Percentiles rank a stretch among this genome's conserved stretches.
Evolutionary conservation across 768 basidiomycete species (phyloP).

Genomic region (Symmetrospora coprosmae): DNA sequence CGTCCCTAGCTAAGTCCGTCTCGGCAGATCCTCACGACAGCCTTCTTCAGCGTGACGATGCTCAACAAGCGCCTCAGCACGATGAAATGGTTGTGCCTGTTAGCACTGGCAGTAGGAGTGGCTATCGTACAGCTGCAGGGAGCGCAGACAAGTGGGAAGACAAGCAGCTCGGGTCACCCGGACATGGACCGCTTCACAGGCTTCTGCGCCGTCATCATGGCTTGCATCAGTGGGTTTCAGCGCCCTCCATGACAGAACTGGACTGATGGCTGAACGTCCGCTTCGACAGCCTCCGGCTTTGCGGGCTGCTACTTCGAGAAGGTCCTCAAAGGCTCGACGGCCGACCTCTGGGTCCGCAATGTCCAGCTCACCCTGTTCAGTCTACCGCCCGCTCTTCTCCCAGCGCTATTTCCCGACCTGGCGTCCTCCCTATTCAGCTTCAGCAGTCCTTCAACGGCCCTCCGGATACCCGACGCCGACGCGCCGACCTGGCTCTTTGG

Average conservation of each 20-base stretch:
- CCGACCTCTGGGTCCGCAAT: constrained; percentile 91
- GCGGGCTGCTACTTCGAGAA: constrained; percentile 98
- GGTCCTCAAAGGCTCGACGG: constrained; percentile 77
- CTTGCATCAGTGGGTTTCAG: constrained; percentile 50
- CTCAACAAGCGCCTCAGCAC: constrained; percentile 46
- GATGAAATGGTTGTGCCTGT: constrained; percentile 63
- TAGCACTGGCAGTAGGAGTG: constrained; percentile 39
- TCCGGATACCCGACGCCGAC: constrained; percentile 26
- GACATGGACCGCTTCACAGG: constrained; percentile 71
- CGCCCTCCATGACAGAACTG: background rate
- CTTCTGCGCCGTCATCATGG: constrained; percentile 73
- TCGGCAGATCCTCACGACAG: constrained; percentile 70
- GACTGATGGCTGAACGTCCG: background rate
- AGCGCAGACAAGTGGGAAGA: constrained; percentile 27
- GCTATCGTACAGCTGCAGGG: constrained; percentile 63
- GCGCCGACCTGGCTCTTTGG: constrained; percentile 46
- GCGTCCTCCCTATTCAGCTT: background rate
- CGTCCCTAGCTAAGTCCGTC: constrained; percentile 65
- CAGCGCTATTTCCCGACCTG: constrained; percentile 37
- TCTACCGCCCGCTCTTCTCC: constrained; percentile 68
- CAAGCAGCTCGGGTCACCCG: constrained; percentile 34
- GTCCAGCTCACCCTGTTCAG: constrained; percentile 91
- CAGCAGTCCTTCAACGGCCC: constrained; percentile 26
- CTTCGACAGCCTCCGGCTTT: constrained; percentile 58
- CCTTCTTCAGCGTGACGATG: constrained; percentile 78